Percentiles rank a stretch among this genome's conserved stretches.
Evolutionary conservation across 2,329 filamentous ascomycete genomes (phyloP).

Genomic region (Helotiales sp.): DNA sequence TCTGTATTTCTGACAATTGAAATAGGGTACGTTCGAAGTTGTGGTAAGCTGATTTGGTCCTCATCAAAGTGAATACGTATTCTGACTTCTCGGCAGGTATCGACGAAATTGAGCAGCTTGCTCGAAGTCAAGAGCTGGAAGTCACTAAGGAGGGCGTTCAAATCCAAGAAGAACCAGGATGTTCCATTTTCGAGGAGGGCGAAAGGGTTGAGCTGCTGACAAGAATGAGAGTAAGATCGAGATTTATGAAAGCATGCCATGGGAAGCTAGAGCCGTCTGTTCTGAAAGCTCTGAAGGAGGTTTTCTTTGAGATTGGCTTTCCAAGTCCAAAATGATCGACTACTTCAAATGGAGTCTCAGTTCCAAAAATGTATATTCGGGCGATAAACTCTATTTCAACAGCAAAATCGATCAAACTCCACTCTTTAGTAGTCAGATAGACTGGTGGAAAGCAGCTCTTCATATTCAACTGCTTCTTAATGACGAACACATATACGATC

Average conservation of each 20-base stretch:
- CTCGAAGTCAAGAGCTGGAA: conserved; percentile 10
- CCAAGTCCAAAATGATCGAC: conserved; percentile 3
- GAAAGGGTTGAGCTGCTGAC: conserved; percentile 14
- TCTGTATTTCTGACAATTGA: not conserved
- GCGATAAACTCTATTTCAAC: too few relatives aligned
- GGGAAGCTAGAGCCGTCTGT: conserved; percentile 6
- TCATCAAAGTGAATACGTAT: conserved; percentile 4
- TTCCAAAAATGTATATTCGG: too few relatives aligned
- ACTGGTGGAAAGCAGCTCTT: too few relatives aligned
- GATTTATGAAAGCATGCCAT: conserved; percentile 8
- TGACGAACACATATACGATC: too few relatives aligned
- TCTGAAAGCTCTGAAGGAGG: conserved; percentile 9
- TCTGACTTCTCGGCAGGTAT: conserved; percentile 14
- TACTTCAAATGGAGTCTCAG: conserved; percentile 37
- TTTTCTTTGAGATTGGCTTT: conserved; percentile 19
- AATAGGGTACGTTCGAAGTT: conserved; percentile 22
- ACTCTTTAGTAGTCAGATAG: too few relatives aligned
- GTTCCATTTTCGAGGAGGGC: conserved; percentile 11
- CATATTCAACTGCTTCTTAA: too few relatives aligned
- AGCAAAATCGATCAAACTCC: too few relatives aligned
- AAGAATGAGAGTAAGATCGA: conserved; percentile 9
- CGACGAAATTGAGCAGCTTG: conserved; percentile 14
- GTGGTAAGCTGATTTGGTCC: conserved; percentile 17
- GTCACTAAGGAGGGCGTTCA: not conserved
- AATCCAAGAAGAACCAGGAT: not conserved